Evolutionary conservation across 768 basidiomycete genomes (phyloP).

Genomic region (Chlorophyllum brunneum): DNA sequence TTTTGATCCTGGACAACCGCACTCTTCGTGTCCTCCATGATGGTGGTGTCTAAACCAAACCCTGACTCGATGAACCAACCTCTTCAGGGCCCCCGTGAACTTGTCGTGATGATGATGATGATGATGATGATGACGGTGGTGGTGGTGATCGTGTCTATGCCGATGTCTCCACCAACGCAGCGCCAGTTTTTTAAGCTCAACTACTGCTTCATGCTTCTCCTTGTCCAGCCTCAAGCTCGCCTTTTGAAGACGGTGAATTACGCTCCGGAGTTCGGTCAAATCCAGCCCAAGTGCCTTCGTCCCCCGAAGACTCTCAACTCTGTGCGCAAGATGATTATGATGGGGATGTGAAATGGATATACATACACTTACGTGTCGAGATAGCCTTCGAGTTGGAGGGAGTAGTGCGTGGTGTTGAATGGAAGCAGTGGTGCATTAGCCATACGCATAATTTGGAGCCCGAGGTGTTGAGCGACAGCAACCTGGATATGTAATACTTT

Average conservation of each 20-base stretch:
- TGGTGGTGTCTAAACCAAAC: not conserved
- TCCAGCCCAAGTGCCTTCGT: conserved; percentile 20
- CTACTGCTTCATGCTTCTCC: conserved; percentile 51
- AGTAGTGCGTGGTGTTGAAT: conserved; percentile 71
- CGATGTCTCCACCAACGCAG: conserved; percentile 23
- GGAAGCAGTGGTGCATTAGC: conserved; percentile 61
- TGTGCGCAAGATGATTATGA: conserved; percentile 17
- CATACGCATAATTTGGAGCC: conserved; percentile 56
- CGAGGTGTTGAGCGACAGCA: conserved; percentile 63
- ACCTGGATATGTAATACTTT: conserved; percentile 31
- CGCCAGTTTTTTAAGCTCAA: conserved; percentile 41
- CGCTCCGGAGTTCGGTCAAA: conserved; percentile 39
- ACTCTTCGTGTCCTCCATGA: not conserved
- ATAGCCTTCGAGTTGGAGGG: conserved; percentile 55
- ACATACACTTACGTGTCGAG: conserved; percentile 43
- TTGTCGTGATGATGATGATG: not conserved
- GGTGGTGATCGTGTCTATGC: not conserved
- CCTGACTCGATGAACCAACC: not conserved
- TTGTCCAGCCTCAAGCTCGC: conserved; percentile 52
- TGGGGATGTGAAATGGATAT: not conserved
- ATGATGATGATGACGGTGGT: conserved; percentile 1
- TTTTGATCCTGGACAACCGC: not conserved
- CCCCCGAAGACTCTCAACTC: conserved; percentile 44
- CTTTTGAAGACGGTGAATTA: conserved; percentile 41
- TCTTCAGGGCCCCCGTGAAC: not conserved